phyloP scores from a whole-genome alignment of 257 asterid genomes.

The Nicotiana attenuata region DNA sequence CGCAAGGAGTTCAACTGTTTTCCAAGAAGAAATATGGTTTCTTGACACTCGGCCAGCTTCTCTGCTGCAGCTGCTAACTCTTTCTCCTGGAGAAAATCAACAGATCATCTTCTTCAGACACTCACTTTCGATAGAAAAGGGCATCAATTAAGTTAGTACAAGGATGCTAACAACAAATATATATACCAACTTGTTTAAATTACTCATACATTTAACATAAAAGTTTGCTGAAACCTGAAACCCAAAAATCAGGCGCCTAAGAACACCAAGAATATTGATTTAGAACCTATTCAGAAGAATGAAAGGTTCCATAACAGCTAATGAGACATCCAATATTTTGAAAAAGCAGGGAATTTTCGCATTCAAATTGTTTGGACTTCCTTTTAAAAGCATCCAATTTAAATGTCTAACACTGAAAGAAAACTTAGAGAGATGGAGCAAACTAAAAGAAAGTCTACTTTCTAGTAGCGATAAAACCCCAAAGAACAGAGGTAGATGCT shows the following conservation, averaged over 20 bases:
- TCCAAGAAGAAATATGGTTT: constrained; percentile 81
- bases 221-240: background rate
- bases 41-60: constrained; percentile 91
- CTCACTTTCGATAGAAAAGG: background rate
- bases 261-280: too few species aligned
- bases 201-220: background rate
- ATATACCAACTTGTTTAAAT: background rate
- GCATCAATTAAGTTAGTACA: background rate
- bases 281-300: too few species aligned
- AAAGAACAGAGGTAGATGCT: background rate
- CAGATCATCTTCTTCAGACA: background rate
- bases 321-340: too few species aligned
- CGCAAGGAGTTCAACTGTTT: constrained; percentile 74
- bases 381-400: too few species aligned
- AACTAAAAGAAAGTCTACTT: background rate
- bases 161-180: background rate
- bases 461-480: background rate
- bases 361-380: too few species aligned
- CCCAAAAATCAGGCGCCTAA: too few species aligned
- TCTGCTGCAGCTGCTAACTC: constrained; percentile 84
- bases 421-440: background rate
- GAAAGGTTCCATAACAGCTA: too few species aligned
- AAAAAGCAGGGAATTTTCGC: too few species aligned
- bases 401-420: background rate
- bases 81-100: constrained; percentile 50